These are phyloP conservation scores for Ceratobasidium sp. DNA, from an alignment of 1,284 basidiomycete species.

Conservation along the genomic window DNA sequence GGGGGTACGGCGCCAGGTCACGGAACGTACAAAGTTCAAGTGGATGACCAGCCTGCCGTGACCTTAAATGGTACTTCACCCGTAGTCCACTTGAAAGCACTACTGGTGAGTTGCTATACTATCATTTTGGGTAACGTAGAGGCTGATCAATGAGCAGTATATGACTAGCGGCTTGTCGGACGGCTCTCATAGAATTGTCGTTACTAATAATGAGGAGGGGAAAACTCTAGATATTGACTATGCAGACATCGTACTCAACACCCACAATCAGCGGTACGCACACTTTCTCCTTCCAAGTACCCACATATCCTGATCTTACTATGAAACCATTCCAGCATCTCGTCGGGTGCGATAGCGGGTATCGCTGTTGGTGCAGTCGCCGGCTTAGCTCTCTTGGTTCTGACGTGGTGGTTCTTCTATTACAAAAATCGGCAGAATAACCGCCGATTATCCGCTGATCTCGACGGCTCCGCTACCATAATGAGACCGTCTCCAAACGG, in stretches of 20 bases:
- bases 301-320: no score
- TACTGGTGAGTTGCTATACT: neutral
- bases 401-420: no score
- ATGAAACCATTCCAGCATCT: no score
- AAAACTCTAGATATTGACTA: neutral
- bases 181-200: neutral
- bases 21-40: constrained; percentile 7
- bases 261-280: no score
- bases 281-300: no score
- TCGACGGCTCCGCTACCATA: no score
- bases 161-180: neutral
- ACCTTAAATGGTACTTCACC: neutral
- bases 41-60: neutral
- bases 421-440: no score
- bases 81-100: neutral
- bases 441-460: no score
- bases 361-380: no score
- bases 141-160: neutral
- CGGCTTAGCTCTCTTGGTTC: no score
- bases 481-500: no score
- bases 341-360: no score
- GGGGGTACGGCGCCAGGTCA: neutral
- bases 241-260: neutral
- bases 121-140: neutral
- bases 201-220: neutral